Evolutionary conservation across 768 basidiomycete species (phyloP), one percentile per base, ranked within the genome.

Genomic region (Royoungia palumana): DNA sequence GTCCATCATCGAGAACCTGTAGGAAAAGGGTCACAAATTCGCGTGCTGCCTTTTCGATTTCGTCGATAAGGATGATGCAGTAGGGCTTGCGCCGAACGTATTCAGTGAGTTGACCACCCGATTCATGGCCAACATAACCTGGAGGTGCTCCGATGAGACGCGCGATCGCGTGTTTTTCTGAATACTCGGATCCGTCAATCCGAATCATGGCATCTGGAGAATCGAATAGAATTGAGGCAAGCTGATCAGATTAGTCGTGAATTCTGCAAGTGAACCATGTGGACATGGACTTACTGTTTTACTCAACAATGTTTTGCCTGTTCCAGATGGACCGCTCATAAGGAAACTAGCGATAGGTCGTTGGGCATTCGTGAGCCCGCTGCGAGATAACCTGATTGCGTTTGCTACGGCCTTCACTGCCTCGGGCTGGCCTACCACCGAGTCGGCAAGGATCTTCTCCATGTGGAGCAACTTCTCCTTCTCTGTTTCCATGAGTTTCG

Each of bases 361-460:
- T 39, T 85, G 76, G 27, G 89, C 80, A 63, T 94, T 91, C 36
- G 88, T 78, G n/a, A 99, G 74, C n/a, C 95, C 95, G 58, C 90
- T 92, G 42, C 95, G 80, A 21, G 92, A 94, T 36, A 98, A 70
- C 39, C 95, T 81, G 57, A 98, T 89, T 3, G 95, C 95, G 63
- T 95, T 93, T 10, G 93, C 87, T 28, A 97, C 92, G 5, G 95
- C 86, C 60, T 85, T 89, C 54, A 96, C 87, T 5, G 94, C 94
- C 55, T 94, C 88, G 1, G 81, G 80, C 66, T 98, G 95, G 1
- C 95, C 94, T 38, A 97, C 84, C 17, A 97, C 91, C 32, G 79
- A 81, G 46, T 77, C 70, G 20, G 81, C 73, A 35, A 99, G 74
- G 30, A 87, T 78, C 64, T 85, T 87, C 70, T 98, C 95, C 86